phyloP scores from a whole-genome alignment of 805 yeast genomes.

The Candida ficus region DNA sequence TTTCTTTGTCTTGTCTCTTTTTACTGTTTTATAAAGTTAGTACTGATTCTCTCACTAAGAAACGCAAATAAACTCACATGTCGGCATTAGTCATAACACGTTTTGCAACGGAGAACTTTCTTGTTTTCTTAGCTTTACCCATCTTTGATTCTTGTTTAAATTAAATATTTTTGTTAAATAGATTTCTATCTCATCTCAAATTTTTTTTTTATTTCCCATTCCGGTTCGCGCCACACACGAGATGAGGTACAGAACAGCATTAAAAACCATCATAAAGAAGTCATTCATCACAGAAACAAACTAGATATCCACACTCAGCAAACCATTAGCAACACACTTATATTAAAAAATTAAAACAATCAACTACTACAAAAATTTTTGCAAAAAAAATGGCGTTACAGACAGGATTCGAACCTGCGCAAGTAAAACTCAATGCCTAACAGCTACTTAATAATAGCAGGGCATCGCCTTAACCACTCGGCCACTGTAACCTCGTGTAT shows the following conservation, averaged over 20 bases:
- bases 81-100: slow-evolving; percentile 74
- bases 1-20: slow-evolving; percentile 36
- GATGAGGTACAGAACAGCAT: no score
- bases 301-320: no score
- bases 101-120: slow-evolving; percentile 93
- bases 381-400: slow-evolving; percentile 78
- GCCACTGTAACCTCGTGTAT: slow-evolving; percentile 74
- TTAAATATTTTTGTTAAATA: no score
- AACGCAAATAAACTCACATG: slow-evolving; percentile 28
- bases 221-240: no score
- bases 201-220: no score
- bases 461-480: slow-evolving; percentile 95
- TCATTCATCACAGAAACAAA: no score
- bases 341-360: no score
- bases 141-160: no score
- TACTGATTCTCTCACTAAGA: neutral
- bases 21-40: slow-evolving; percentile 21
- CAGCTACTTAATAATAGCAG: slow-evolving; percentile 65
- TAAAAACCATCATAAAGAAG: no score
- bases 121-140: slow-evolving; percentile 97
- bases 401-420: slow-evolving; percentile 99
- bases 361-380: no score
- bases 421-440: slow-evolving; percentile 85
- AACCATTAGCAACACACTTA: no score
- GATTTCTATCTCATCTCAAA: no score